These are phyloP conservation scores for Kluyveromyces dobzhanskii DNA, from an alignment of 805 yeast species.

Conservation along the genomic window DNA sequence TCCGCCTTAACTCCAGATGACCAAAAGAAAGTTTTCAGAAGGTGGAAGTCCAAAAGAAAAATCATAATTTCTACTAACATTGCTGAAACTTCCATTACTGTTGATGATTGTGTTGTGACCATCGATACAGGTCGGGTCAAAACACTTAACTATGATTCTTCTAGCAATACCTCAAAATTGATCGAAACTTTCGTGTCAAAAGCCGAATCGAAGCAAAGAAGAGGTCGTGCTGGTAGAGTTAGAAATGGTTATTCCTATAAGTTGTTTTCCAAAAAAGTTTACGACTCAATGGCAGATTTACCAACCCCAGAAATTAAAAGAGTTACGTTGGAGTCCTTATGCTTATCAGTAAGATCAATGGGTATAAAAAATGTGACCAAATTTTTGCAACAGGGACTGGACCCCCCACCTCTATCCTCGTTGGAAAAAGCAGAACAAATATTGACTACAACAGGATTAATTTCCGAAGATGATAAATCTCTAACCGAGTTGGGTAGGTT, in stretches of 20 bases:
- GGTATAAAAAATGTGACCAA: constrained; percentile 63
- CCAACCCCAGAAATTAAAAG: constrained; percentile 88
- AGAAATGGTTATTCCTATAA: constrained; percentile 75
- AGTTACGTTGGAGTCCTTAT: constrained; percentile 74
- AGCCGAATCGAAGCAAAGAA: constrained; percentile 83
- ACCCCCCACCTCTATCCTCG: constrained; percentile 54
- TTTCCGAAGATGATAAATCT: constrained; percentile 33
- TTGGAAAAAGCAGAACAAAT: constrained; percentile 34
- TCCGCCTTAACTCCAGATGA: constrained; percentile 80
- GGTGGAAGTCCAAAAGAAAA: constrained; percentile 55
- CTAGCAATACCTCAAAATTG: constrained; percentile 58
- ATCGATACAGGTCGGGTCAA: constrained; percentile 85
- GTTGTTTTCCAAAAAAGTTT: constrained; percentile 58
- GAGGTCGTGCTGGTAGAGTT: constrained; percentile 99
- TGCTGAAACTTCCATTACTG: constrained; percentile 96
- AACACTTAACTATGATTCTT: constrained; percentile 61
- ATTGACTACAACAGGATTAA: constrained; percentile 66
- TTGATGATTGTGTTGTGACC: constrained; percentile 89
- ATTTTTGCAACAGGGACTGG: constrained; percentile 70
- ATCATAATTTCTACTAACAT: constrained; percentile 86
- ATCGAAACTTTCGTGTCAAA: constrained; percentile 80
- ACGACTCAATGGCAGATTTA: constrained; percentile 51
- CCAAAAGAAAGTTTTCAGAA: constrained; percentile 65
- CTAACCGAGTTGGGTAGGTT: constrained; percentile 75
- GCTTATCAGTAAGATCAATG: constrained; percentile 81